phyloP scores from a whole-genome alignment of 345 rosid genomes.

The Arabis alpina region DNA sequence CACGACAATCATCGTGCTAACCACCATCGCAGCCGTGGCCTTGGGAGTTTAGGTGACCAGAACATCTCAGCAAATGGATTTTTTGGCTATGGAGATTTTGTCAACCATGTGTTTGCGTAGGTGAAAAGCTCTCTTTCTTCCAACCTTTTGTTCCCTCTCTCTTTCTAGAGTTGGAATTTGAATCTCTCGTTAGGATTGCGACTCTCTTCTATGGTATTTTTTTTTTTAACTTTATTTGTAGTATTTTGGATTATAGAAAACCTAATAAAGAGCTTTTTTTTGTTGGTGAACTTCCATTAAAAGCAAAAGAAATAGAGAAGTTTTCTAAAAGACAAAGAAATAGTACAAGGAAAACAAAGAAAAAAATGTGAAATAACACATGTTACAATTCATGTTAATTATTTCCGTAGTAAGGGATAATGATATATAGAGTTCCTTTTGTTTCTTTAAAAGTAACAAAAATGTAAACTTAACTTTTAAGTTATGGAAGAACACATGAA shows the following conservation, averaged over 20 bases:
- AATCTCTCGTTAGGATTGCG: constrained; percentile 12
- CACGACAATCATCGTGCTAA: constrained; percentile 17
- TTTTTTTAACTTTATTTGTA: neutral
- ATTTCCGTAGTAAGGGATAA: too few relatives aligned
- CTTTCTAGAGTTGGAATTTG: constrained; percentile 10
- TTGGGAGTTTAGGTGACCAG: constrained; percentile 27
- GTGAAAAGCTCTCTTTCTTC: constrained; percentile 12
- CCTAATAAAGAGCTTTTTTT: constrained; percentile 8
- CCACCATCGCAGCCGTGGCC: constrained; percentile 18
- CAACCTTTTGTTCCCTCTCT: neutral
- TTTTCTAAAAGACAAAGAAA: too few relatives aligned
- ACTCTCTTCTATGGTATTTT: neutral
- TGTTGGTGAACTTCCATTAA: neutral
- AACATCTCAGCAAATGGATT: constrained; percentile 5
- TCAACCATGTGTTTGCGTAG: constrained; percentile 23
- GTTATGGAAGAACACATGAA: too few relatives aligned
- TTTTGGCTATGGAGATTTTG: constrained; percentile 7
- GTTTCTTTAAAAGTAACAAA: too few relatives aligned
- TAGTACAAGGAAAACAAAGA: too few relatives aligned
- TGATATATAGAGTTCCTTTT: too few relatives aligned
- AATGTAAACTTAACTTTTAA: too few relatives aligned
- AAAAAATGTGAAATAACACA: too few relatives aligned
- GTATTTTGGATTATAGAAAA: constrained; percentile 12
- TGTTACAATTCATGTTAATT: too few relatives aligned
- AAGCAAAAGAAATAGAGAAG: too few relatives aligned